Evolutionary conservation across 1,284 basidiomycete genomes (phyloP), one percentile per base, ranked within the genome.

Genomic region (Cryptococcus sp.): DNA sequence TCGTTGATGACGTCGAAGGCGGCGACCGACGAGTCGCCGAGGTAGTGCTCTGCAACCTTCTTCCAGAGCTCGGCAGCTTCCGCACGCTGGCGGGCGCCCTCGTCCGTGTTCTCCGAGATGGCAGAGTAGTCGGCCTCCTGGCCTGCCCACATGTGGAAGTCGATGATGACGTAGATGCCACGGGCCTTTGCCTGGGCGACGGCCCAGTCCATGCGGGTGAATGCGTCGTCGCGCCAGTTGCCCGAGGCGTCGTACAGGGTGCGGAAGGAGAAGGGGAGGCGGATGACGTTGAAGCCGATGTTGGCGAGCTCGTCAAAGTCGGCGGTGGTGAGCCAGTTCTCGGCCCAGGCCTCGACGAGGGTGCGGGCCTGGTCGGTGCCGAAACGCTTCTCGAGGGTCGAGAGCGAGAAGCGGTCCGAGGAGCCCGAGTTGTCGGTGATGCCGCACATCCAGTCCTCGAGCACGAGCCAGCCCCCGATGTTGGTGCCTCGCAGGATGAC

Each of bases 401-500:
- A 56, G 28, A 67, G 60, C 12, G 68, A 56, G 65, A 69, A 69
- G 57, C 69, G 66, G 53, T 69, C 69, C 36, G 62, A 59, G 53
- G 57, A 61, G 12, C 59, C 63, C 53, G 63, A 60, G 53, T 61
- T 60, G 64, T 71, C 69, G 53, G 63, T 66, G 52, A 71, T 71
- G 59, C 69, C 69, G 50, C 64, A 66, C 69, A 71, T 71, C 69
- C 69, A 71, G 59, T 71, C 67, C 49, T 71, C 69, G 50, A 63
- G 62, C 12, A 71, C 69, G 50, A 71, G 56, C 68, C 68, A 71
- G 37, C 69, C 69, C 47, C 69, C 69, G 39, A 71, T 59, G 64
- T 71, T 71, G 55, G 59, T 62, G 48, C 69, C 69, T n/a, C 57
- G 57, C 46, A 68, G 59, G 43, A 68, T 57, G 48, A 71, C 63